Conservation (phyloP, 192 early-diverging fungal species). For the Kappamyces sp. region DNA sequence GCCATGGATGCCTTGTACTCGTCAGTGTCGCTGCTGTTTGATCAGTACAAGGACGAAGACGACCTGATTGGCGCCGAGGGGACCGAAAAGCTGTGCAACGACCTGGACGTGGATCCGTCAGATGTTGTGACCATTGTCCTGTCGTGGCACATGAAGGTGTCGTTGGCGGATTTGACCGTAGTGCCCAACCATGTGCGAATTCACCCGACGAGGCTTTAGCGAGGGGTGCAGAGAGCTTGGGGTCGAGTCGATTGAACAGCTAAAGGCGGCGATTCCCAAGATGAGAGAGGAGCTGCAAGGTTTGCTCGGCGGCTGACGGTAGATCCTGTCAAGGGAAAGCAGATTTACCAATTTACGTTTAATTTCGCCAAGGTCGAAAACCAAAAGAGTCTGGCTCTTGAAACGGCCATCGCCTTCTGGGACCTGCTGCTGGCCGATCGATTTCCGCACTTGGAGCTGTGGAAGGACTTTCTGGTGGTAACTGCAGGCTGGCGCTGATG, state of each 20-base stretch:
- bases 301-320: conserved; percentile 26
- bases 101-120: conserved; percentile 66
- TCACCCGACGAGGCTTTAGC: conserved; percentile 47
- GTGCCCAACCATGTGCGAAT: conserved; percentile 68
- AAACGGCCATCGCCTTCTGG: conserved; percentile 74
- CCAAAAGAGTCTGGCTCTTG: conserved; percentile 76
- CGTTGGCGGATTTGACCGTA: too few species aligned
- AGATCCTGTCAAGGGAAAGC: conserved; percentile 45
- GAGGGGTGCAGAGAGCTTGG: conserved; percentile 64
- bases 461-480: conserved; percentile 62
- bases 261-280: conserved; percentile 45
- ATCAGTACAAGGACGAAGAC: conserved; percentile 61
- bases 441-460: conserved; percentile 60
- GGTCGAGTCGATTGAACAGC: conserved; percentile 61
- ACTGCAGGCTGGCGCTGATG: conserved; percentile 6
- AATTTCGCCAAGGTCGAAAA: conserved; percentile 60
- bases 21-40: conserved; percentile 55
- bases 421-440: conserved; percentile 52
- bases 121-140: conserved; percentile 67
- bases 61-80: conserved; percentile 68
- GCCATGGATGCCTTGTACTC: conserved; percentile 44
- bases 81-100: conserved; percentile 59
- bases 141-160: conserved; percentile 53
- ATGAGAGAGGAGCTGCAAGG: conserved; percentile 41
- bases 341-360: conserved; percentile 73